Evolutionary conservation across 2,329 filamentous ascomycete species (phyloP).

Genomic region (Neonectria magnoliae): DNA sequence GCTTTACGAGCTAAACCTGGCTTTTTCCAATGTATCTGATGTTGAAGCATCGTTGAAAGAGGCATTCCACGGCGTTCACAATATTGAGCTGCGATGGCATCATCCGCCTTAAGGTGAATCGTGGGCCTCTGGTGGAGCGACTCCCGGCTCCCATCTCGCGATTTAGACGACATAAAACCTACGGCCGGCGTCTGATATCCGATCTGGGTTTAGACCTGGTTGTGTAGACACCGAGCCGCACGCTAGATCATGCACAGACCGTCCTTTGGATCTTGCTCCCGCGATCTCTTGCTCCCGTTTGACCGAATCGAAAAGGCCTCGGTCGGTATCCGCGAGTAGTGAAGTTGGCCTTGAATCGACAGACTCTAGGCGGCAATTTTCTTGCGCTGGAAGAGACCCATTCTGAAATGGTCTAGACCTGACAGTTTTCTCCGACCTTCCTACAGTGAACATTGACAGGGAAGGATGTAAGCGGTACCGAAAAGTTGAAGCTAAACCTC

Average conservation of each 20-base stretch:
- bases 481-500: no score
- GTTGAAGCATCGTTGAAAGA: background rate
- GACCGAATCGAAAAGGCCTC: background rate
- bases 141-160: background rate
- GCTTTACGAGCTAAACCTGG: background rate
- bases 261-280: background rate
- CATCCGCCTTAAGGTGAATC: background rate
- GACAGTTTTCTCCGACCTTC: no score
- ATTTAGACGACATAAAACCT: background rate
- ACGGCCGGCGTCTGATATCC: background rate
- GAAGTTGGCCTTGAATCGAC: no score
- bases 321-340: no score
- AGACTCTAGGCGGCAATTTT: no score
- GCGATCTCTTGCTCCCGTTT: background rate
- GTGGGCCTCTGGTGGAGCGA: background rate
- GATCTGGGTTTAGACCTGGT: background rate
- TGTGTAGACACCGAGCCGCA: background rate
- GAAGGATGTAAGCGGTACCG: no score
- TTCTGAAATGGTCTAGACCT: no score
- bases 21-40: background rate
- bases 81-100: slow-evolving; percentile 1
- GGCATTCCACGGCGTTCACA: background rate
- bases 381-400: no score
- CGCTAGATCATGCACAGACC: background rate
- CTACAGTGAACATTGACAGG: no score